phyloP scores from a whole-genome alignment of 805 yeast genomes.

The Starmera amethionina region DNA sequence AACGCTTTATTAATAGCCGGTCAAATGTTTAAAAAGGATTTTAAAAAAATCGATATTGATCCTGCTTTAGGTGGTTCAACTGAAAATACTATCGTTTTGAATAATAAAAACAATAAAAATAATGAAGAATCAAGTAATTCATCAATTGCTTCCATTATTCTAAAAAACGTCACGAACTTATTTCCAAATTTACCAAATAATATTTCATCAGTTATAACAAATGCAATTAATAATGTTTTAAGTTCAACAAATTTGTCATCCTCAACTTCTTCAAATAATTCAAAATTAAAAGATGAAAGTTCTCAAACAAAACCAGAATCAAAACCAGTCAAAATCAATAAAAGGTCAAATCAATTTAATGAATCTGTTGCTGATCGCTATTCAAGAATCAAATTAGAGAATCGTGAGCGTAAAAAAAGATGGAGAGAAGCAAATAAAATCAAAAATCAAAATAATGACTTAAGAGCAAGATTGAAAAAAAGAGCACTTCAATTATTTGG shows the following conservation, averaged over 20 bases:
- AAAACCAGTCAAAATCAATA: conserved; percentile 3
- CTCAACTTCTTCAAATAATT: background rate
- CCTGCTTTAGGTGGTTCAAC: background rate
- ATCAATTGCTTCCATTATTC: conserved; percentile 2
- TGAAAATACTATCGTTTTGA: background rate
- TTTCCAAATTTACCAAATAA: conserved; percentile 16
- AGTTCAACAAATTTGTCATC: background rate
- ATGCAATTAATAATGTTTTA: conserved; percentile 17
- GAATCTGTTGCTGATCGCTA: conserved; percentile 26
- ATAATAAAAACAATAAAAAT: background rate
- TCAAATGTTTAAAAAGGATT: background rate
- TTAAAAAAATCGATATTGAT: background rate
- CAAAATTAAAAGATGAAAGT: background rate
- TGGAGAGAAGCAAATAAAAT: conserved; percentile 79
- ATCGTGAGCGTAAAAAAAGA: conserved; percentile 67
- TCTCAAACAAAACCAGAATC: background rate
- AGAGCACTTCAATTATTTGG: conserved; percentile 67
- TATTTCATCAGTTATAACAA: conserved; percentile 12
- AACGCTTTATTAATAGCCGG: conserved; percentile 1
- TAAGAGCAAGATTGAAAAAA: conserved; percentile 66
- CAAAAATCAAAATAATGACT: conserved; percentile 80
- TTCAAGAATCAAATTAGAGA: conserved; percentile 54
- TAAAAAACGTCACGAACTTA: conserved; percentile 13
- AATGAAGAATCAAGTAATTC: background rate
- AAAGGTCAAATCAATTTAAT: conserved; percentile 9